These are phyloP conservation scores for Cladophialophora bantiana DNA, from an alignment of 2,329 filamentous ascomycete genomes.

Conservation along the genomic window DNA sequence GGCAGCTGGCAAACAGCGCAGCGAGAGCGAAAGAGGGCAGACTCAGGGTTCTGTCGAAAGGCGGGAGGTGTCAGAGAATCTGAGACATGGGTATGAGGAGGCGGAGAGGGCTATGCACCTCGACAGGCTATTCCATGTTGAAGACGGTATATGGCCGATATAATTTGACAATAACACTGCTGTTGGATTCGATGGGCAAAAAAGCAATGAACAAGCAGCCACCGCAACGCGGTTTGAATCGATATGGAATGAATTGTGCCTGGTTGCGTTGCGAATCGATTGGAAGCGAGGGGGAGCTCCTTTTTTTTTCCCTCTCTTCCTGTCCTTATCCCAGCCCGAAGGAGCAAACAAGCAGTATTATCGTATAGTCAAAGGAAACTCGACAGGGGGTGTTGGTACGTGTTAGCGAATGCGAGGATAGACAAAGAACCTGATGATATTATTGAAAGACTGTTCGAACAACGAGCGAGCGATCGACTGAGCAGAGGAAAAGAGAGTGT, in stretches of 20 bases:
- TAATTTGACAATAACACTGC: constrained; percentile 6
- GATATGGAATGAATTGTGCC: constrained; percentile 11
- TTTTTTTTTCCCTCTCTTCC: constrained; percentile 7
- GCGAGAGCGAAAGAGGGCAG: constrained; percentile 16
- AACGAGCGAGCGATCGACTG: constrained; percentile 20
- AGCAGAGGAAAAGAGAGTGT: constrained; percentile 16
- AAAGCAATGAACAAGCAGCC: constrained; percentile 1
- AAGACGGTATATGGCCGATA: constrained; percentile 1
- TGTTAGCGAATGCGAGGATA: constrained; percentile 10
- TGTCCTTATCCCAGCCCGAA: constrained; percentile 7
- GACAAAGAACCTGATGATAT: constrained; percentile 19
- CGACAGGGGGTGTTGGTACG: constrained; percentile 3
- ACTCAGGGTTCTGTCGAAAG: constrained; percentile 20
- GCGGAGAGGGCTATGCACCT: constrained; percentile 22
- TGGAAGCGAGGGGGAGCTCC: constrained; percentile 12
- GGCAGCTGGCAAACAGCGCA: constrained; percentile 32
- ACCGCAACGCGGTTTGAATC: constrained; percentile 13
- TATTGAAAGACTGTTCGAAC: constrained; percentile 12
- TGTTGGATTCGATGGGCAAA: constrained; percentile 3
- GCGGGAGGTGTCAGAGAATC: constrained; percentile 20
- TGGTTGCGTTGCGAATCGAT: constrained; percentile 20
- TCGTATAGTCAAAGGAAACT: not conserved
- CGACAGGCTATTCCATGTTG: constrained; percentile 20
- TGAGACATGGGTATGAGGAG: constrained; percentile 22
- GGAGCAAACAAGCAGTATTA: constrained; percentile 15